Evolutionary conservation across 257 asterid species (phyloP).

Genomic region (Thymus quinquecostatus): DNA sequence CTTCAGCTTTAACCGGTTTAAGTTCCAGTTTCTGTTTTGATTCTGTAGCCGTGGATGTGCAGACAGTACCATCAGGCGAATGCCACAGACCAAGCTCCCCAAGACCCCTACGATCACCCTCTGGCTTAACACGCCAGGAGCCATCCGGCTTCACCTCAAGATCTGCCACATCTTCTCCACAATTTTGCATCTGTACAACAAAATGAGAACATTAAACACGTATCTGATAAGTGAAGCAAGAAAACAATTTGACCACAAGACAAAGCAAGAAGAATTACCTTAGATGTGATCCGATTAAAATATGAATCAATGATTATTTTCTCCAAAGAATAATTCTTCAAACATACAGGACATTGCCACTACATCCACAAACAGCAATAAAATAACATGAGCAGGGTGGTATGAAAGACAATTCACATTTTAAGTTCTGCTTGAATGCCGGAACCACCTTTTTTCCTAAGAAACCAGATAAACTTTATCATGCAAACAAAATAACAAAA

Average conservation of each 20-base stretch:
- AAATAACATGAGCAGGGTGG: slow-evolving; percentile 27
- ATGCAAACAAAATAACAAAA: background rate
- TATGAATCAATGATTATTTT: slow-evolving; percentile 89
- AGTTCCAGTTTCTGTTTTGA: slow-evolving; percentile 61
- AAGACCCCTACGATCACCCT: slow-evolving; percentile 69
- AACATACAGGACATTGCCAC: slow-evolving; percentile 99
- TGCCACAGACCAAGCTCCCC: slow-evolving; percentile 95
- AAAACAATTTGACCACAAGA: slow-evolving; percentile 11
- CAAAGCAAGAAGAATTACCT: slow-evolving; percentile 51
- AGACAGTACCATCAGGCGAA: slow-evolving; percentile 79
- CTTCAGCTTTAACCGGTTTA: slow-evolving; percentile 73
- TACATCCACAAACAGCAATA: slow-evolving; percentile 52
- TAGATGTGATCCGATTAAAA: slow-evolving; percentile 74
- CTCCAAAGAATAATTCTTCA: slow-evolving; percentile 90
- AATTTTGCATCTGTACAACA: slow-evolving; percentile 59
- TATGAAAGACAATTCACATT: slow-evolving; percentile 14
- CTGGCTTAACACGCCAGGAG: slow-evolving; percentile 95
- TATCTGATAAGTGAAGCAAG: slow-evolving; percentile 20
- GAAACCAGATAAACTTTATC: slow-evolving; percentile 14
- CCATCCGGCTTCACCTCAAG: slow-evolving; percentile 98
- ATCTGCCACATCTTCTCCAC: slow-evolving; percentile 85
- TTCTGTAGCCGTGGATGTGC: slow-evolving; percentile 37
- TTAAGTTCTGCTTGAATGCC: background rate
- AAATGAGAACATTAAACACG: slow-evolving; percentile 16
- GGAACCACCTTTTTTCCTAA: background rate